Evolutionary conservation across 768 basidiomycete genomes (phyloP), one percentile per base, ranked within the genome.

Genomic region (Psilocybe subaeruginosa): DNA sequence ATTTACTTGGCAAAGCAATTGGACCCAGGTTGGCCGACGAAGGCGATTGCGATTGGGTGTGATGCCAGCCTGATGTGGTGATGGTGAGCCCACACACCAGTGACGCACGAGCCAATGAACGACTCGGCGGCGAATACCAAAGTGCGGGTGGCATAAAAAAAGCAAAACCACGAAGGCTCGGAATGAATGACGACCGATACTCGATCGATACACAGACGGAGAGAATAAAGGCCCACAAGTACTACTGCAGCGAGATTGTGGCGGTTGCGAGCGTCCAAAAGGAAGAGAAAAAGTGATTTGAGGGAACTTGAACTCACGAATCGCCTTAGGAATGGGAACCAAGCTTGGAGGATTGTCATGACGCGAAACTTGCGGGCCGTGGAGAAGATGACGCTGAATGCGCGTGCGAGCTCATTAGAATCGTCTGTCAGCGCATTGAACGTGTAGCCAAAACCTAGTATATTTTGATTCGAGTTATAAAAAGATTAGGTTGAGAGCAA

Each of bases 251-350:
- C 23, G 23, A 23, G 23, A 23, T 23, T 23, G 23, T 23, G 23
- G 23, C 23, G 23, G 23, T 23, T 23, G 23, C 23, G 23, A 35
- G 33, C 33, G 33, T 23, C 23, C 33, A 35, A 35, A 35, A 35
- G 11, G 33, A 35, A 35, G 7, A 35, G 33, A 14, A 19, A 46
- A 47, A 23, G 23, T 23, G 23, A 23, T 23, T 23, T 23, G 23
- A 23, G 2, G 23, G 23, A 23, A 23, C 23, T 23, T 23, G 23
- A 3, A 80, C 84, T 73, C 69, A 87, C 85, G 57, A 85, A 84
- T 69, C 71, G 73, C 45, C 84, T 73, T 45, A 87, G 70, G 30
- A 85, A 64, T 7, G 85, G 85, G 63, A 88, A 84, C 85, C 85
- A 86, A 17, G 78, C 77, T 68, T 83, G 80, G 17, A 88, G 75